phyloP scores from a whole-genome alignment of 129 eudicot species.

The Daucus carota region DNA sequence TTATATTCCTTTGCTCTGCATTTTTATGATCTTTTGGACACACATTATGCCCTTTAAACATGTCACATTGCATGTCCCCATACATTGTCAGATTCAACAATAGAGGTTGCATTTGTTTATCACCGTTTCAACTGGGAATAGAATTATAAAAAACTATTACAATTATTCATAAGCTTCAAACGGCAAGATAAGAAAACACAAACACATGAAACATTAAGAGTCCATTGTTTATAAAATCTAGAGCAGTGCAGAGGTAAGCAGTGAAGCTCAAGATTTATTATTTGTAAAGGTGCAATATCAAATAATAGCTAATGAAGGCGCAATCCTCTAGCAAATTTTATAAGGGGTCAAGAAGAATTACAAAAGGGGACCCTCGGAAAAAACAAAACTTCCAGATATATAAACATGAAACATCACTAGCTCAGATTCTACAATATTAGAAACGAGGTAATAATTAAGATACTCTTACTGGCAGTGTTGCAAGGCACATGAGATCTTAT shows the following conservation, averaged over 20 bases:
- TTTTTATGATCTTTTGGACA: too few relatives aligned
- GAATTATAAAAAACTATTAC: background rate
- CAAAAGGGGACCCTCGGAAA: too few relatives aligned
- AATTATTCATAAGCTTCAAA: background rate
- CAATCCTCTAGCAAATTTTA: background rate
- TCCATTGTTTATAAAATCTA: background rate
- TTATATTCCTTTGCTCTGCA: too few relatives aligned
- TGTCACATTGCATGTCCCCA: background rate
- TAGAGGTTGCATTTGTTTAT: background rate
- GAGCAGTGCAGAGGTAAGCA: background rate
- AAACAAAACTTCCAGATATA: too few relatives aligned
- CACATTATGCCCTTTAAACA: background rate
- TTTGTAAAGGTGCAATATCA: too few relatives aligned
- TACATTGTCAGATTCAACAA: background rate
- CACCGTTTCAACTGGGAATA: background rate
- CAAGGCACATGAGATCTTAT: too few relatives aligned
- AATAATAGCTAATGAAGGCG: too few relatives aligned
- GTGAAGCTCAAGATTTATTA: background rate
- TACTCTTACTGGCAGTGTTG: background rate
- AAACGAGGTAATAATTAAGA: background rate
- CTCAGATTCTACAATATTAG: background rate
- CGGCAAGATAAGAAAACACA: background rate
- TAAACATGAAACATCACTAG: background rate
- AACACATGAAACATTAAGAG: background rate
- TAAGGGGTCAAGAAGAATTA: too few relatives aligned